Percentiles rank a stretch among this genome's conserved stretches.
Conservation (phyloP, 305 asterid species). For the Petunia hybrid region DNA sequence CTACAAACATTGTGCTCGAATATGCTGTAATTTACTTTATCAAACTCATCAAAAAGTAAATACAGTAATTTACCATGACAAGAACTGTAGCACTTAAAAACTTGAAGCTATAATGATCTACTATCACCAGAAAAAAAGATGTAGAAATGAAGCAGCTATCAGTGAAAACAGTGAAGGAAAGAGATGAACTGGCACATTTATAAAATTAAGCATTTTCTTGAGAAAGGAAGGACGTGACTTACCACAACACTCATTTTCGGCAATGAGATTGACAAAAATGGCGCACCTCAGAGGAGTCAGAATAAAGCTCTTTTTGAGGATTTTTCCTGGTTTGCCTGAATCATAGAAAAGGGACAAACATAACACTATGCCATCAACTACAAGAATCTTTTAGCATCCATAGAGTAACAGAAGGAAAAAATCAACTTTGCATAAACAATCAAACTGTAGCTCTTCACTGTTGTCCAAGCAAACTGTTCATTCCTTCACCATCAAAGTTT, state of each 20-base stretch:
- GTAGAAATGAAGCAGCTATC: neutral
- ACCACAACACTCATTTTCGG: constrained; percentile 28
- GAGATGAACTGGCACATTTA: neutral
- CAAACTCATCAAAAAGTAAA: neutral
- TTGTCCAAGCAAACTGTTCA: neutral
- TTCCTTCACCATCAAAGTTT: constrained; percentile 14
- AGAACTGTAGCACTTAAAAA: neutral
- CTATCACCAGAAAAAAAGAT: neutral
- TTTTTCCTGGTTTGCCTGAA: constrained; percentile 11
- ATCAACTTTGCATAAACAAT: neutral
- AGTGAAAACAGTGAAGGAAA: constrained; percentile 4
- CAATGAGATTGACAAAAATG: neutral
- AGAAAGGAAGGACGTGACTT: neutral
- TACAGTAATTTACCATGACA: neutral
- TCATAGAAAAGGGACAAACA: neutral
- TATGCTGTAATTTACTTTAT: neutral
- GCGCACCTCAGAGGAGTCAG: neutral
- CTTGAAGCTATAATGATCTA: neutral
- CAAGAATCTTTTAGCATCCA: constrained; percentile 3
- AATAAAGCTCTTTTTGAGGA: constrained; percentile 7
- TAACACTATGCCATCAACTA: constrained; percentile 2
- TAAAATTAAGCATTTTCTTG: neutral
- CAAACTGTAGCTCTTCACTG: neutral
- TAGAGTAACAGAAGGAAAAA: neutral
- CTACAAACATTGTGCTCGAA: constrained; percentile 5